These are phyloP conservation scores for Cicer judaicum DNA, from an alignment of 306 rosid genomes.

Conservation along the genomic window DNA sequence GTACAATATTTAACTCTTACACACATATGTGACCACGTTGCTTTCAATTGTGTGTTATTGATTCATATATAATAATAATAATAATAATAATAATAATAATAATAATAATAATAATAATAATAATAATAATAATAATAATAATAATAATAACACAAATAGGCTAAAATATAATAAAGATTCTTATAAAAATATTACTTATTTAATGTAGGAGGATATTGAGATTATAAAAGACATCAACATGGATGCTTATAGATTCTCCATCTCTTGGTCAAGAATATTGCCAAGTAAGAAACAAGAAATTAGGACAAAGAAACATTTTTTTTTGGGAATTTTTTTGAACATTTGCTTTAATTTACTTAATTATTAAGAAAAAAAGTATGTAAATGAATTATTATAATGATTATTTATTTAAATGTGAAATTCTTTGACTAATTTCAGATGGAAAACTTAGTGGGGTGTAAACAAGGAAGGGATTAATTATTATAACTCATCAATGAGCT, in stretches of 20 bases:
- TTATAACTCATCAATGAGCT: constrained; percentile 60
- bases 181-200: not conserved
- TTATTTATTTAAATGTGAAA: not conserved
- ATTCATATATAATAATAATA: not conserved
- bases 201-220: constrained; percentile 61
- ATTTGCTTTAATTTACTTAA: not conserved
- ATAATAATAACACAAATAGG: not conserved
- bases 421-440: constrained; percentile 31
- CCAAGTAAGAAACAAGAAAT: constrained; percentile 54
- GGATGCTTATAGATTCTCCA: constrained; percentile 67
- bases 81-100: too few relatives aligned
- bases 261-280: constrained; percentile 66
- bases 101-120: too few relatives aligned
- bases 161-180: not conserved
- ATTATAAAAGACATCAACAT: constrained; percentile 53
- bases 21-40: not conserved
- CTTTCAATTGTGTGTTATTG: not conserved
- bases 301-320: not conserved
- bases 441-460: constrained; percentile 60
- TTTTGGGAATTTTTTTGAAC: not conserved
- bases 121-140: too few relatives aligned
- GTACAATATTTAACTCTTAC: not conserved
- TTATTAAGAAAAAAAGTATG: not conserved
- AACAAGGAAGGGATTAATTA: constrained; percentile 53
- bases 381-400: too few relatives aligned